A percentile compares a stretch with the other conserved stretches of the same genome.
Conservation (phyloP, 345 rosid genomes). For the Populus deltoides region DNA sequence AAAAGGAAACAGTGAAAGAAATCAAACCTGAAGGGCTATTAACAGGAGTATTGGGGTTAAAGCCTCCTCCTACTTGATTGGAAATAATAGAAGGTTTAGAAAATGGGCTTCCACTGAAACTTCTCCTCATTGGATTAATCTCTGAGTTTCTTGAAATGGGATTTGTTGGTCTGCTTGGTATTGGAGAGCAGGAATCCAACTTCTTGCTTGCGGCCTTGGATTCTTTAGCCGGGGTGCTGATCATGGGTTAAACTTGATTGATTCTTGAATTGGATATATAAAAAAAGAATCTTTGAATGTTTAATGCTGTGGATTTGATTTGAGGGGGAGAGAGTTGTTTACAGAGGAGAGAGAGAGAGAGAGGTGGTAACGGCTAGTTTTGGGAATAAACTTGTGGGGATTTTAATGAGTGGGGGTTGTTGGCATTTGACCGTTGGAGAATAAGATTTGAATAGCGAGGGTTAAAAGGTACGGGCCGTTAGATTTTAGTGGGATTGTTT, state of each 20-base stretch:
- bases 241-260: neutral
- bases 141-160: constrained; percentile 59
- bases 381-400: neutral
- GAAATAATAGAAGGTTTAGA: constrained; percentile 42
- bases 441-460: neutral
- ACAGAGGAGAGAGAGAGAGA: neutral
- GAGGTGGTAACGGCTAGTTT: constrained; percentile 21
- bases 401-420: neutral
- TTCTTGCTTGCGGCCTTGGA: constrained; percentile 22
- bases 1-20: neutral
- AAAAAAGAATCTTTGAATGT: neutral
- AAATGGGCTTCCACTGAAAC: constrained; percentile 60
- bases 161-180: constrained; percentile 29
- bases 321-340: neutral
- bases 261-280: neutral
- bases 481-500: neutral
- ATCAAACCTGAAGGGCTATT: constrained; percentile 60
- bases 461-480: constrained; percentile 11
- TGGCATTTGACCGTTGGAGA: constrained; percentile 13
- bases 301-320: neutral
- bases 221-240: neutral
- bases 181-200: constrained; percentile 24
- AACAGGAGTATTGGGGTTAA: constrained; percentile 50
- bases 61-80: constrained; percentile 35
- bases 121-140: constrained; percentile 61